Evolutionary conservation across 2,329 filamentous ascomycete genomes (phyloP), one percentile per base, ranked within the genome.

Genomic region (Aulographum hederae): DNA sequence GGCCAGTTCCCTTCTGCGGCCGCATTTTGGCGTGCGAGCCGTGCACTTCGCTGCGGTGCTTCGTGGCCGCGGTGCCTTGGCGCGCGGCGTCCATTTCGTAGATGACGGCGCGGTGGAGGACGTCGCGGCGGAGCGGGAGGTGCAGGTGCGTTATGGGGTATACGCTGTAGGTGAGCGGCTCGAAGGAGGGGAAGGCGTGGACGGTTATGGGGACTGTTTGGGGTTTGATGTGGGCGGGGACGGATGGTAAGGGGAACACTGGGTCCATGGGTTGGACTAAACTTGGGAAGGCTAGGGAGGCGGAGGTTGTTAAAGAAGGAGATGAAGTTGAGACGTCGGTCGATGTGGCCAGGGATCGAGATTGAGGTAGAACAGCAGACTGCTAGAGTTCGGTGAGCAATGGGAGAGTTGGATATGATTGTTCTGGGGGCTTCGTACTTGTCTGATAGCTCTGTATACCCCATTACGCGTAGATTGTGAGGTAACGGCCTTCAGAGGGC

Each of bases 61-160:
- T 91, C 39, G 71, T 72, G 42, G 63, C 76, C 28, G 85, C 89
- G 2, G 82, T 91, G 40, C 89, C 89, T 52, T 84, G 77, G 18
- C 89, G 76, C 34, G 81, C 78, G 47, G 65, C 70, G 60, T 95
- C 86, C 42, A 80, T 89, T 60, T 98, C 89, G 63, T 78, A 95
- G 43, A 93, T 60, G 36, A 98, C 72, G 36, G 89, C 89, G 40
- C 81, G 73, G 60, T 98, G 86, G 33, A 98, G 73, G 41, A 98
- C 73, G 53, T 98, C 89, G 51, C 78, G 75, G 37, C 89, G 78
- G 29, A 93, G 67, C 3, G 89, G 89, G 20, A 95, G 70, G 48
- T 79, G 63, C 28, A 98, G 77, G 54, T 94, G 82, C 46, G 79
- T 78, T 37, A 73, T 62, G 26, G 78, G 74, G 63, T 85, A 95